These are phyloP conservation scores for Phytophthora foliorum DNA, from an alignment of 352 stramenopile species.

Conservation along the genomic window DNA sequence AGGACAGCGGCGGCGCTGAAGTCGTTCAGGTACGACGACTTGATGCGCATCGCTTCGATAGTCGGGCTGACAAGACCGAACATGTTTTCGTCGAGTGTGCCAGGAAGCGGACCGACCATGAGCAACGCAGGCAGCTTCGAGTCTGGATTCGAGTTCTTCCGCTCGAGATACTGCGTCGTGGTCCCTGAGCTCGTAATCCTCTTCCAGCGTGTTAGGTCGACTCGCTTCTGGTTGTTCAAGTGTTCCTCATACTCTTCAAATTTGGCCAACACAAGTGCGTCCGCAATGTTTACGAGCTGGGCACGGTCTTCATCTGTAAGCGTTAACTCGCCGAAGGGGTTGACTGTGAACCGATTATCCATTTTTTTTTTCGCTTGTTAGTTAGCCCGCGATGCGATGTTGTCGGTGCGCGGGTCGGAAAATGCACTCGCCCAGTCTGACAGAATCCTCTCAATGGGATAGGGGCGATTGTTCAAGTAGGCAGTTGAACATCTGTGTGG, in stretches of 20 bases:
- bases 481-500: neutral
- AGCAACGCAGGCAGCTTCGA: constrained; percentile 29
- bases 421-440: neutral
- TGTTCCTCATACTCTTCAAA: constrained; percentile 34
- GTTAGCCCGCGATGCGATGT: neutral
- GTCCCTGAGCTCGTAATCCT: constrained; percentile 10
- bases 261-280: constrained; percentile 20
- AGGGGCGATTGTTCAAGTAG: neutral
- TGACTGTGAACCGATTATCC: constrained; percentile 30
- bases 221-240: constrained; percentile 20
- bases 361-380: neutral
- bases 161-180: constrained; percentile 22
- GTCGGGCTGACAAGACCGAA: constrained; percentile 47
- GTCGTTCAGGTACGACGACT: constrained; percentile 33
- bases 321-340: constrained; percentile 21
- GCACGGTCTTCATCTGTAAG: constrained; percentile 9
- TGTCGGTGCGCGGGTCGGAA: neutral
- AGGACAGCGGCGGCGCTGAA: constrained; percentile 53
- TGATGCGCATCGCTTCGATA: constrained; percentile 37
- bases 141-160: constrained; percentile 19
- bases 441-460: neutral
- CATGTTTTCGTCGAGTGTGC: constrained; percentile 50
- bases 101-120: constrained; percentile 36
- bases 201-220: constrained; percentile 30
- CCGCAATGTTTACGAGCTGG: constrained; percentile 21